Evolutionary conservation across 257 asterid genomes (phyloP), one percentile per base, ranked within the genome.

Genomic region (Jacaranda mimosifolia): DNA sequence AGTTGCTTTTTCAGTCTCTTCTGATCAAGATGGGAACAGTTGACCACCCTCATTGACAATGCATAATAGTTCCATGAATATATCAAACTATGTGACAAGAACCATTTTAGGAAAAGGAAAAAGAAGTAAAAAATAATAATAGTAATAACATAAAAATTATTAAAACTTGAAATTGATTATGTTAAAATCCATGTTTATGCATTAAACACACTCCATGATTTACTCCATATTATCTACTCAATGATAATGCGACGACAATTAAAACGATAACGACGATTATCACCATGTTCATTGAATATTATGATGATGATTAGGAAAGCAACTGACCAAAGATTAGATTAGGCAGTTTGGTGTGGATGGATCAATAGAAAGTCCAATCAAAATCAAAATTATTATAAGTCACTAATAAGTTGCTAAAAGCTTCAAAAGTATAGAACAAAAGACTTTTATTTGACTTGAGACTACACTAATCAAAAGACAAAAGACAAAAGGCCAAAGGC

Each of bases 331-430:
- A 63, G 75, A 40, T 77, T 49, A 68, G 74, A 64, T 58, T 81
- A 63, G 85, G 80, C 58, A 65, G 70, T 69, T 66, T 38, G 38
- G 76, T 73, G 68, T 68, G 32, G 32, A 70, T 40, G 70, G 80
- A 85, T 84, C 43, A 76, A 65, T 53, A 64, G 32, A 60, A 71
- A 74, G 73, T 78, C 75, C 81, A 83, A 79, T 84, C 83, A 81
- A 76, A 65, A 63, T 71, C 78, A 77, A 81, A 42, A 64, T 77
- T 67, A 80, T 63, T 55, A 43, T 46, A 62, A 70, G 74, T 56
- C 74, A 72, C 62, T 53, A 72, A n/a, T 52, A 18, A 71, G 63
- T 56, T 72, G 64, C 57, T 60, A 63, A 79, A 7, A 72, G 78
- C 49, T 32, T 48, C 9, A n/a, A 70, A 78, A 79, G 71, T 64